phyloP scores from a whole-genome alignment of 108 stramenopile genomes.

The Fistulifera pelliculosa region DNA sequence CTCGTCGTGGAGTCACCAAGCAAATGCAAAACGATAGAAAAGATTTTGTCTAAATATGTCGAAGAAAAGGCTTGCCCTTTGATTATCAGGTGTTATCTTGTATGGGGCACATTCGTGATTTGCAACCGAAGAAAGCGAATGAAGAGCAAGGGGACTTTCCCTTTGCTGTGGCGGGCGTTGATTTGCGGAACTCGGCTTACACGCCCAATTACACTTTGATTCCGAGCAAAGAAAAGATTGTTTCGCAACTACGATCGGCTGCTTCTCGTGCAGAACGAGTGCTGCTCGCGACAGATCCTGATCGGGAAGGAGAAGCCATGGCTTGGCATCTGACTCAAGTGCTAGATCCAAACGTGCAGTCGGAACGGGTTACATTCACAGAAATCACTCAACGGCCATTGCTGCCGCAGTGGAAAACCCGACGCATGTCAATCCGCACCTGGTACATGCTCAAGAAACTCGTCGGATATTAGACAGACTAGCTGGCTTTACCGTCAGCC shows the following conservation, averaged over 20 bases:
- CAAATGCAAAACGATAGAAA: constrained; percentile 46
- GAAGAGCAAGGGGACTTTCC: constrained; percentile 2
- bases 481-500: constrained; percentile 67
- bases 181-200: constrained; percentile 41
- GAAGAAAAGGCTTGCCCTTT: constrained; percentile 24
- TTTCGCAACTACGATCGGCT: constrained; percentile 20
- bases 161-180: constrained; percentile 33
- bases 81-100: constrained; percentile 37
- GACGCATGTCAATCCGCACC: constrained; percentile 21
- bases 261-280: constrained; percentile 25
- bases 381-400: constrained; percentile 66
- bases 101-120: constrained; percentile 38
- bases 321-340: constrained; percentile 70
- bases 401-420: constrained; percentile 23
- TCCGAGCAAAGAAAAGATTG: constrained; percentile 28
- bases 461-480: constrained; percentile 60
- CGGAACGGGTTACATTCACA: constrained; percentile 56
- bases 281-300: constrained; percentile 77
- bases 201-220: constrained; percentile 44
- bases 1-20: constrained; percentile 51
- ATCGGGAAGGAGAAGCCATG: constrained; percentile 88
- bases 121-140: constrained; percentile 23
- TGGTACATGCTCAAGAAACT: constrained; percentile 74
- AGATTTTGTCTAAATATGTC: constrained; percentile 34
- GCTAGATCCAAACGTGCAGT: constrained; percentile 9